Conservation (phyloP, 768 basidiomycete genomes). For the Daedalea quercina region DNA sequence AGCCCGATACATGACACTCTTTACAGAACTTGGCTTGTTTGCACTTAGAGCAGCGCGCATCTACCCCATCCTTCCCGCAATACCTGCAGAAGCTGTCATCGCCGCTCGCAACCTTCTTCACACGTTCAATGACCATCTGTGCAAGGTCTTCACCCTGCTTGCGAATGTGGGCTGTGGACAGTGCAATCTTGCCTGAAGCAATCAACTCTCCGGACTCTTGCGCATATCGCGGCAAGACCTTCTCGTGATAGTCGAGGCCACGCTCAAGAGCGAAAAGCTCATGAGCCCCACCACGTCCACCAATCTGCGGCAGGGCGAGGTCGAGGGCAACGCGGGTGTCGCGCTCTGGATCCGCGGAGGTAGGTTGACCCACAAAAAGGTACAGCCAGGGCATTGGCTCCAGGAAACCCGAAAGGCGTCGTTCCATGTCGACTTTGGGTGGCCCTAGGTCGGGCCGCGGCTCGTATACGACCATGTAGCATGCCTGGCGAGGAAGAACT, state of each 20-base stretch:
- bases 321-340: slow-evolving; percentile 15
- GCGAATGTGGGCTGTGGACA: slow-evolving; percentile 7
- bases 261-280: slow-evolving; percentile 19
- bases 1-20: slow-evolving; percentile 11
- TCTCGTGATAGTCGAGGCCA: slow-evolving; percentile 12
- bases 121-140: slow-evolving; percentile 7
- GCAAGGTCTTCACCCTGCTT: slow-evolving; percentile 7
- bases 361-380: slow-evolving; percentile 11
- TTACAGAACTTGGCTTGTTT: slow-evolving; percentile 14
- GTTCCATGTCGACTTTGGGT: slow-evolving; percentile 4
- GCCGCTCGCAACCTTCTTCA: slow-evolving; percentile 9
- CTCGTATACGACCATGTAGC: slow-evolving; percentile 11
- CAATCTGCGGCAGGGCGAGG: slow-evolving; percentile 12
- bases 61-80: slow-evolving; percentile 15
- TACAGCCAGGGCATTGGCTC: slow-evolving; percentile 13
- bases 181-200: slow-evolving; percentile 6
- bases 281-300: slow-evolving; percentile 13
- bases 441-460: slow-evolving; percentile 10
- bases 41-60: slow-evolving; percentile 16
- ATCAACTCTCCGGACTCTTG: slow-evolving; percentile 6
- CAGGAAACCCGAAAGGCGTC: slow-evolving; percentile 12
- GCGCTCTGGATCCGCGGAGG: slow-evolving; percentile 6
- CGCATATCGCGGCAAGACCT: slow-evolving; percentile 11
- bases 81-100: slow-evolving; percentile 16
- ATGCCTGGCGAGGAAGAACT: slow-evolving; percentile 9